Base-by-base conservation (phyloP, 2,329 filamentous ascomycete genomes). In the Xylaria sp. region DNA sequence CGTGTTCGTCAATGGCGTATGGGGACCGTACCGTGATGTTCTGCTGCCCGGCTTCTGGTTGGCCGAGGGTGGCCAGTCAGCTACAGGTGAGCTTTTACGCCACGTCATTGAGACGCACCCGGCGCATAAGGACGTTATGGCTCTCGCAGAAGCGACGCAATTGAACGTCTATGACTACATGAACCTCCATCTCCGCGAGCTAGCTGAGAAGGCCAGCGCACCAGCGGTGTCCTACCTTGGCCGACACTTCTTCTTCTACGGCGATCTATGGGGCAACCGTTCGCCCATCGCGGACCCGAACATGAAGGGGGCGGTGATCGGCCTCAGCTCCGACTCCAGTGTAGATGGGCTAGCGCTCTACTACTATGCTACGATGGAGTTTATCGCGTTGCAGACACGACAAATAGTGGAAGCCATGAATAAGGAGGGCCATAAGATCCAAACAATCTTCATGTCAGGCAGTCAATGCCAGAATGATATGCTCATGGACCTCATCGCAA, bases 361-460 rank as follows among this genome's bases (percentile, higher is more conserved):
- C 83, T 99, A 99, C 83, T 98, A 97, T 78, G 93, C 89, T 28
- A 97, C 95, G 3, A 93, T 99, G 89, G 96, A 99, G 83, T 98
- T 98, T 81, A 98, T 99, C 76, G 94, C 96, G 36, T 88, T 98
- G 80, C 96, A 99, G 81, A 99, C 96, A 0, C 90, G 93, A 67
- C 96, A 99, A 81, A 99, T 99, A 76, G 88, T 99, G 72, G 92
- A 97, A 76, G 88, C 92, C 42, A 97, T 99, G 94, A 99, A 98
- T 85, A 84, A 87, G 56, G 86, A 93, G 1, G 96, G 96, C 10
- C 96, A 99, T 82, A 85, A 88, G 74, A 94, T 99, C 80, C 90
- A 87, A 59, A 95, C 92, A 71, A 97, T 99, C 81, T 99, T 98
- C 88, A 98, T 99, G 96, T 97, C 93, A 4, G 96, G 96, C 69